These are phyloP conservation scores for Cymbidium sinense DNA, from an alignment of 106 monocot species.

Conservation along the genomic window DNA sequence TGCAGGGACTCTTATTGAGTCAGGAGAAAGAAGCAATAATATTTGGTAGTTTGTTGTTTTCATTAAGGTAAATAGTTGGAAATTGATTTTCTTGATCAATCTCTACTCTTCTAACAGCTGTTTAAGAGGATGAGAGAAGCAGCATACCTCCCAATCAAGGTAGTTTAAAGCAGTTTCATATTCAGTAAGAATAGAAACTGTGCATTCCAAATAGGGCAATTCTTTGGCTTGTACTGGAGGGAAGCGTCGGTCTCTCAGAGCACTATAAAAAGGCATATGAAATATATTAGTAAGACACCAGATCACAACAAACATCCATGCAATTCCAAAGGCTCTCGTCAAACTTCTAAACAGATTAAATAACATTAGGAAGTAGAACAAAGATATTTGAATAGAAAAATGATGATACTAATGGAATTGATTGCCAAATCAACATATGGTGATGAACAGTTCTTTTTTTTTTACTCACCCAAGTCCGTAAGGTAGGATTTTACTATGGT, in stretches of 20 bases:
- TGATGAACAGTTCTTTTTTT: background rate
- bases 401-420: background rate
- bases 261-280: slow-evolving; percentile 36
- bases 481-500: too few relatives aligned
- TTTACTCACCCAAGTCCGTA: too few relatives aligned
- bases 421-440: background rate
- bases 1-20: background rate
- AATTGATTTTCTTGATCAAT: background rate
- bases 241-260: slow-evolving; percentile 83
- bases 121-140: background rate
- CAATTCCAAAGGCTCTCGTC: background rate
- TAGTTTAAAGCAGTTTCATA: slow-evolving; percentile 82
- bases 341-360: background rate
- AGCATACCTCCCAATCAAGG: slow-evolving; percentile 94
- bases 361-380: background rate
- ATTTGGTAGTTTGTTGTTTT: background rate
- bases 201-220: slow-evolving; percentile 83
- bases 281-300: background rate
- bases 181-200: slow-evolving; percentile 85
- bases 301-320: background rate
- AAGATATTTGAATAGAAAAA: background rate
- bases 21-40: background rate
- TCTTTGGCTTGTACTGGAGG: slow-evolving; percentile 84
- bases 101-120: background rate
- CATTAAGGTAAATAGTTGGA: background rate